Evolutionary conservation across 108 stramenopile species (phyloP), one percentile per base, ranked within the genome.

Genomic region (Pseudonitzschia delicatissima): DNA sequence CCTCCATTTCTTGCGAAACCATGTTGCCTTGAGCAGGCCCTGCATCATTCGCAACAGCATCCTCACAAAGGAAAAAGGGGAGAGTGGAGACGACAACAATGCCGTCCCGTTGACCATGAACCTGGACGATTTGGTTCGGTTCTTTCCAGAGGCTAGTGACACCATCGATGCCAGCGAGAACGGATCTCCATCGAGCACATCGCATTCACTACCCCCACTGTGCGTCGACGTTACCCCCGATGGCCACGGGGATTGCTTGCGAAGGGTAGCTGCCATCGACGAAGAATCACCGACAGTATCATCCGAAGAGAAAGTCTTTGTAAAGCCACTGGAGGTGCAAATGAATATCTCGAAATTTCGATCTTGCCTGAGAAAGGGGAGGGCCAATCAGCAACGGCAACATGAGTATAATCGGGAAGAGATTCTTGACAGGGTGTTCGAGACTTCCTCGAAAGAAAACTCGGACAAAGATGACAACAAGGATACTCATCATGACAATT

Each of bases 191-290:
- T 33, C 42, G 28, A 17, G 15, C 11, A 35, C 85, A 82, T 13
- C 40, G 15, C 15, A 13, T 13, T 15, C 11, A 42, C 0, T 55
- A 27, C 53, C 53, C 28, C 31, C 23, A 57, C 23, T 83, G 26
- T 58, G 47, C 12, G 92, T 94, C 12, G 88, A 97, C 74, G 91
- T 94, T 2, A 94, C 96, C 5, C 96, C 96, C 32, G 90, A 93
- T 73, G 96, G 96, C 0, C 91, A 91, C 57, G 96, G 92, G 0
- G 96, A 97, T 77, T 78, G 86, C 48, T 64, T 92, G 21, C 74
- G 87, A 35, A 76, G 42, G 29, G 85, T 86, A 2, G 21, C 33
- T 9, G 33, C 12, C 3, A 9, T 42, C 34, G 32, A 50, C 4
- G 27, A 52, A 11, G 33, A 44, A 47, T 37, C 60, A 13, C 5